Evolutionary conservation across 2,329 filamentous ascomycete species (phyloP).

Genomic region (Chaetothyriales sp.): DNA sequence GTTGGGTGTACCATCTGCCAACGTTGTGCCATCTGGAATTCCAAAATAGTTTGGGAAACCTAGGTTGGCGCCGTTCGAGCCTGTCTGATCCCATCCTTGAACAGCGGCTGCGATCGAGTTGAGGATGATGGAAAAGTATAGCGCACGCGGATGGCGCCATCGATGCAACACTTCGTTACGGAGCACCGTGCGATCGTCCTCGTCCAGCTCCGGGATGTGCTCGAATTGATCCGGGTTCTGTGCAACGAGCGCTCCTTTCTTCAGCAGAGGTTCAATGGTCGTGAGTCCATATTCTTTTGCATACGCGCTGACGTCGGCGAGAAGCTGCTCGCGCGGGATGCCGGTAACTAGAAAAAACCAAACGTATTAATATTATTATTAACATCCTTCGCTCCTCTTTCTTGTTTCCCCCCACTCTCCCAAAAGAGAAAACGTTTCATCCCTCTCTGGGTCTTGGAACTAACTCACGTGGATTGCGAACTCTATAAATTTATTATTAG

Average conservation of each 20-base stretch:
- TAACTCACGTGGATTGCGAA: not conserved
- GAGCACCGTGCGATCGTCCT: slow-evolving; percentile 32
- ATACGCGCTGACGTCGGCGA: slow-evolving; percentile 21
- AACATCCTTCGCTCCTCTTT: not conserved
- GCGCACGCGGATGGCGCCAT: slow-evolving; percentile 34
- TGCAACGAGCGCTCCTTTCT: slow-evolving; percentile 60
- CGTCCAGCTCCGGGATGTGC: slow-evolving; percentile 45
- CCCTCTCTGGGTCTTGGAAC: not conserved
- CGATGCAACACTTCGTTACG: slow-evolving; percentile 32
- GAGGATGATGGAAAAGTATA: slow-evolving; percentile 38
- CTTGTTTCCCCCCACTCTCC: too few relatives aligned
- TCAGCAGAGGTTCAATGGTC: slow-evolving; percentile 45
- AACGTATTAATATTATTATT: not conserved
- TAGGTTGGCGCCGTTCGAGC: slow-evolving; percentile 39
- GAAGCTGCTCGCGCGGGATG: slow-evolving; percentile 21
- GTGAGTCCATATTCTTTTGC: slow-evolving; percentile 45
- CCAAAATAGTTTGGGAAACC: slow-evolving; percentile 36
- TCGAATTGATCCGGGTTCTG: slow-evolving; percentile 54
- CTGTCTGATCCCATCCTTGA: slow-evolving; percentile 37
- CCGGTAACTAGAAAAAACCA: slow-evolving; percentile 5
- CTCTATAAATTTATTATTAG: not conserved
- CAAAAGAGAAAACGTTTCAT: too few relatives aligned
- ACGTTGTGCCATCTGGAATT: slow-evolving; percentile 27
- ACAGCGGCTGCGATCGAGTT: slow-evolving; percentile 40
- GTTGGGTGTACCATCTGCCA: not conserved